These are phyloP conservation scores for Stephanocyclus meneghinianus DNA, from an alignment of 352 stramenopile genomes.

Conservation along the genomic window DNA sequence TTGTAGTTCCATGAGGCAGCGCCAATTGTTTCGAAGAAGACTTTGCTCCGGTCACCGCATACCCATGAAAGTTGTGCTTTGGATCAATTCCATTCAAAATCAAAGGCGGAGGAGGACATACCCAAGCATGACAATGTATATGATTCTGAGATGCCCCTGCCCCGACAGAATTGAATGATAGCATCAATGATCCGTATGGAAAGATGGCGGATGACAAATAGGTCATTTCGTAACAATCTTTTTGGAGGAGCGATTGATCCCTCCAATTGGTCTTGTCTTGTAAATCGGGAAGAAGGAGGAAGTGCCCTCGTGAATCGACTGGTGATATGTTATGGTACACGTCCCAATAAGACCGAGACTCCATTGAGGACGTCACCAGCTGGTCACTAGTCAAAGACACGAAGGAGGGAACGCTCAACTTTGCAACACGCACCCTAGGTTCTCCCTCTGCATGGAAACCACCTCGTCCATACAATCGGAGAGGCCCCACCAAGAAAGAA, in stretches of 20 bases:
- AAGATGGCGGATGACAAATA: constrained; percentile 52
- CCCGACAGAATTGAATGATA: constrained; percentile 65
- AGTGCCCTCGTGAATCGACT: constrained; percentile 62
- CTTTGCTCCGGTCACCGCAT: constrained; percentile 24
- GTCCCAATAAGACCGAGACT: constrained; percentile 48
- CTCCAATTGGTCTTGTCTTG: constrained; percentile 53
- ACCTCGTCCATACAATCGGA: constrained; percentile 49
- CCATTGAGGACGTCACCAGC: neutral
- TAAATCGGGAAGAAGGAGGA: constrained; percentile 56
- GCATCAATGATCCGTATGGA: constrained; percentile 49
- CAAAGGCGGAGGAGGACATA: constrained; percentile 43
- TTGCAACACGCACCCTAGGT: constrained; percentile 40
- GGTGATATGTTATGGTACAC: constrained; percentile 70
- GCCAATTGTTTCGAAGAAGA: constrained; percentile 15
- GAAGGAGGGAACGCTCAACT: constrained; percentile 14
- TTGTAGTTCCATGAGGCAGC: constrained; percentile 32
- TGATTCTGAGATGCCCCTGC: constrained; percentile 69
- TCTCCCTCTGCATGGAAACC: constrained; percentile 44
- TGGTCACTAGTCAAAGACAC: neutral
- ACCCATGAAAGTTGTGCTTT: constrained; percentile 8
- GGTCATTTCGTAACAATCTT: constrained; percentile 59
- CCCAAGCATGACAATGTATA: constrained; percentile 67
- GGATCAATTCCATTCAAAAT: constrained; percentile 2
- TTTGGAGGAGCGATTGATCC: constrained; percentile 44
- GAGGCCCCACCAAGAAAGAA: constrained; percentile 61